Conservation (phyloP, 2,329 filamentous ascomycete genomes). For the Podosphaera fusca region DNA sequence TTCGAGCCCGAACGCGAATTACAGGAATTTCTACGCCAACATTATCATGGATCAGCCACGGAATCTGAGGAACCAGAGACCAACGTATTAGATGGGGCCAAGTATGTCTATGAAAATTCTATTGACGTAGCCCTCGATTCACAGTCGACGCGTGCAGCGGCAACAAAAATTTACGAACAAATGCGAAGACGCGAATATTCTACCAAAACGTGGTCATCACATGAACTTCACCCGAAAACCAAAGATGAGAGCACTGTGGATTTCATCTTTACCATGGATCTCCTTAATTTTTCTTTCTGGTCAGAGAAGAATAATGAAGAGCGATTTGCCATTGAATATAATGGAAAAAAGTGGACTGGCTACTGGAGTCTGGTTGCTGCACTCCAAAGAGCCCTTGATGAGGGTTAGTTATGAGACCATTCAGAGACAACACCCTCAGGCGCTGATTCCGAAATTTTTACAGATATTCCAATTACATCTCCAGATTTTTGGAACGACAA, state of each 20-base stretch:
- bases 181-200: slow-evolving; percentile 76
- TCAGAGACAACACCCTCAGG: neutral
- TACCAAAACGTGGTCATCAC: slow-evolving; percentile 63
- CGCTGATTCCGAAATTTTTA: slow-evolving; percentile 7
- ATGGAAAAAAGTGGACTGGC: slow-evolving; percentile 64
- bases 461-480: slow-evolving; percentile 70
- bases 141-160: slow-evolving; percentile 59
- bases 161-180: slow-evolving; percentile 50
- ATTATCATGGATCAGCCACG: slow-evolving; percentile 31
- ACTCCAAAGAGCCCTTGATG: slow-evolving; percentile 67
- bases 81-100: slow-evolving; percentile 57
- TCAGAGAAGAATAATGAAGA: slow-evolving; percentile 42
- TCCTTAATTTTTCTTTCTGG: slow-evolving; percentile 97
- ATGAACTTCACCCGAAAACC: slow-evolving; percentile 69
- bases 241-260: slow-evolving; percentile 62
- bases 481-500: slow-evolving; percentile 69
- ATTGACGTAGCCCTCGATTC: slow-evolving; percentile 84
- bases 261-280: slow-evolving; percentile 94
- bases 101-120: slow-evolving; percentile 75
- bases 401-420: slow-evolving; percentile 28
- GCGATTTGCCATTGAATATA: slow-evolving; percentile 65
- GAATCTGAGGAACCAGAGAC: slow-evolving; percentile 35
- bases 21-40: slow-evolving; percentile 62
- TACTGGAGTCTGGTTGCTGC: slow-evolving; percentile 88
- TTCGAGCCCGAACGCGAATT: slow-evolving; percentile 80